Percentiles rank a stretch among this genome's conserved stretches.
phyloP scores from a whole-genome alignment of 169 alveolate species.

The Plasmodium malariae region DNA sequence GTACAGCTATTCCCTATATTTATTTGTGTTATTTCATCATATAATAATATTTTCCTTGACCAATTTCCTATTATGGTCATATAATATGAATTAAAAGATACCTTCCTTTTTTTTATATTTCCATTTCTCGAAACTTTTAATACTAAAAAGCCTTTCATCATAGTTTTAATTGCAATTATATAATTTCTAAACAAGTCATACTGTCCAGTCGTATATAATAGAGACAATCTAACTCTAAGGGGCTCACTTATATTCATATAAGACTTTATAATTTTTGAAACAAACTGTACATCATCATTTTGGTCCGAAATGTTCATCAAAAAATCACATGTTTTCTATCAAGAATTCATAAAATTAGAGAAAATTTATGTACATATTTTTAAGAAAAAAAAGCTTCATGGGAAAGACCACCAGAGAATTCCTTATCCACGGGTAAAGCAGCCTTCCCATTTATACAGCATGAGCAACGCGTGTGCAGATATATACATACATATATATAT shows the following conservation, averaged over 20 bases:
- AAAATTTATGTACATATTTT: neutral
- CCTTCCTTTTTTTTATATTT: conserved; percentile 17
- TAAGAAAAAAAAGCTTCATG: too few species aligned
- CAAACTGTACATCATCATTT: conserved; percentile 20
- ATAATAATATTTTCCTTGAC: conserved; percentile 43
- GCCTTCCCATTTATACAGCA: neutral
- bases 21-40: conserved; percentile 62
- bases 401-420: too few species aligned
- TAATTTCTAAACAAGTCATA: conserved; percentile 31
- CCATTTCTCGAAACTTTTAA: conserved; percentile 48
- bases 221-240: conserved; percentile 34
- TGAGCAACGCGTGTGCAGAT: neutral
- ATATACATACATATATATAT: conserved; percentile 3
- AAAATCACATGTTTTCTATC: conserved; percentile 16
- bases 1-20: conserved; percentile 55
- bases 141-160: conserved; percentile 24
- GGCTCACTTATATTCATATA: conserved; percentile 18
- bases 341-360: neutral
- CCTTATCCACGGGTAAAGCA: too few species aligned
- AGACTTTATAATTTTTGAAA: conserved; percentile 1
- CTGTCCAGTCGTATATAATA: conserved; percentile 40
- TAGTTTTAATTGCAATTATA: conserved; percentile 19
- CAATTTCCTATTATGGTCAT: conserved; percentile 28
- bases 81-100: conserved; percentile 16
- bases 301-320: conserved; percentile 24